These are phyloP conservation scores for Metrosideros polymorpha DNA, from an alignment of 441 rosid species.

Conservation along the genomic window DNA sequence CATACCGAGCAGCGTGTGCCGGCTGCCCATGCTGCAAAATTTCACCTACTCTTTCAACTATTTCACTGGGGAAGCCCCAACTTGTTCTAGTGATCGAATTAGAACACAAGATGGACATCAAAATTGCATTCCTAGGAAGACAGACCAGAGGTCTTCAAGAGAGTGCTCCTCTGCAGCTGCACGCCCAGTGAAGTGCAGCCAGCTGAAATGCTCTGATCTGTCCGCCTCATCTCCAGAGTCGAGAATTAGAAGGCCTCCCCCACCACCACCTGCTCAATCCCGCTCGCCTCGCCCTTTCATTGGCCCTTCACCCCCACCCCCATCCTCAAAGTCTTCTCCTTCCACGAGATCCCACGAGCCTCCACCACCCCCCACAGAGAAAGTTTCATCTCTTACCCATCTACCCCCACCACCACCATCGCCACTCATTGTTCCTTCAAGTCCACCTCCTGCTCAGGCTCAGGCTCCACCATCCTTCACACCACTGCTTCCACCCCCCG, in stretches of 20 bases:
- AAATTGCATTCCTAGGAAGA: constrained; percentile 68
- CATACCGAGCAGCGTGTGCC: constrained; percentile 36
- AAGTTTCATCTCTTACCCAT: constrained; percentile 18
- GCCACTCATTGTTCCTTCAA: not conserved
- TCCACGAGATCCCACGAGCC: constrained; percentile 28
- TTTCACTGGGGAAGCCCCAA: constrained; percentile 43
- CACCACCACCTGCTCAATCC: constrained; percentile 28
- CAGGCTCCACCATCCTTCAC: not conserved
- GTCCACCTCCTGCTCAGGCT: not conserved
- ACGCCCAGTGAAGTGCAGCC: constrained; percentile 57
- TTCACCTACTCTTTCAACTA: constrained; percentile 65
- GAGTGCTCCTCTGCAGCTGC: constrained; percentile 46
- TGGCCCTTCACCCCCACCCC: not conserved
- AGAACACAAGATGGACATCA: constrained; percentile 36
- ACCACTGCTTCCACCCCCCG: constrained; percentile 16
- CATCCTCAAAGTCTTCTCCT: constrained; percentile 26
- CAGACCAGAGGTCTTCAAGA: constrained; percentile 43
- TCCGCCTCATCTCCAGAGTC: not conserved
- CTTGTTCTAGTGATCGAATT: constrained; percentile 43
- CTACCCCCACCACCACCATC: constrained; percentile 29
- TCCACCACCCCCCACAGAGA: constrained; percentile 24
- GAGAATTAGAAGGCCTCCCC: not conserved
- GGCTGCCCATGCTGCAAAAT: constrained; percentile 50
- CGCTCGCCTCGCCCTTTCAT: not conserved
- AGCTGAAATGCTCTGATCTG: constrained; percentile 19